Conservation (phyloP, 2,329 filamentous ascomycete species). For the Aspergillus pseudoglaucus region DNA sequence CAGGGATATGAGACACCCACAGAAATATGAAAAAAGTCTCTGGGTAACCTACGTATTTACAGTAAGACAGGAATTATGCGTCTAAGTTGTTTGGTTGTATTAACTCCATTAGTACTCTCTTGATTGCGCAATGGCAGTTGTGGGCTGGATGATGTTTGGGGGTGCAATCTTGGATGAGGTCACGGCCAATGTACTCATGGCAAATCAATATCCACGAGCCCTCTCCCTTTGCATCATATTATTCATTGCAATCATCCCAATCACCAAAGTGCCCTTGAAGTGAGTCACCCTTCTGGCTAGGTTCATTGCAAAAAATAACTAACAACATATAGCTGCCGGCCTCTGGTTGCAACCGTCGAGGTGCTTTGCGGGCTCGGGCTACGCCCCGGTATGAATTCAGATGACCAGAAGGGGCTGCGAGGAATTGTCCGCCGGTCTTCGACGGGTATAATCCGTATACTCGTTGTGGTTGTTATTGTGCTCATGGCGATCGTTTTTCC, state of each 20-base stretch:
- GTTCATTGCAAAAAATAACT: constrained; percentile 8
- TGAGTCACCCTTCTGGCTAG: constrained; percentile 23
- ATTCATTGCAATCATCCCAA: constrained; percentile 84
- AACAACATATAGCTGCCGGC: constrained; percentile 54
- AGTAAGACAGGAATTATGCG: constrained; percentile 46
- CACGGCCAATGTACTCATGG: constrained; percentile 79
- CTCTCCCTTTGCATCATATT: constrained; percentile 74
- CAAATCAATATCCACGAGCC: constrained; percentile 63
- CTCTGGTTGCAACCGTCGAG: constrained; percentile 80
- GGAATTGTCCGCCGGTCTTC: constrained; percentile 51
- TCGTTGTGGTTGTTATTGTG: constrained; percentile 66
- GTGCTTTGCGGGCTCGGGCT: constrained; percentile 67
- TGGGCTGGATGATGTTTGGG: constrained; percentile 91
- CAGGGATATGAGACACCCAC: constrained; percentile 70
- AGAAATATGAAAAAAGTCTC: constrained; percentile 70
- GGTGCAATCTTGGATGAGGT: constrained; percentile 81
- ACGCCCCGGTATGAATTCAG: constrained; percentile 29
- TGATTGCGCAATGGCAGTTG: constrained; percentile 73
- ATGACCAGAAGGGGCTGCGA: constrained; percentile 20
- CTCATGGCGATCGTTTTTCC: constrained; percentile 68
- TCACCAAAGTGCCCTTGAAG: constrained; percentile 92
- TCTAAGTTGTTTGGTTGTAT: constrained; percentile 3
- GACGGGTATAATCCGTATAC: constrained; percentile 58
- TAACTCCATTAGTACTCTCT: constrained; percentile 57
- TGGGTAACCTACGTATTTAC: constrained; percentile 80